A percentile compares a stretch with the other conserved stretches of the same genome.
phyloP scores from a whole-genome alignment of 1,139 yeast genomes.

The Kodamaea arcana region DNA sequence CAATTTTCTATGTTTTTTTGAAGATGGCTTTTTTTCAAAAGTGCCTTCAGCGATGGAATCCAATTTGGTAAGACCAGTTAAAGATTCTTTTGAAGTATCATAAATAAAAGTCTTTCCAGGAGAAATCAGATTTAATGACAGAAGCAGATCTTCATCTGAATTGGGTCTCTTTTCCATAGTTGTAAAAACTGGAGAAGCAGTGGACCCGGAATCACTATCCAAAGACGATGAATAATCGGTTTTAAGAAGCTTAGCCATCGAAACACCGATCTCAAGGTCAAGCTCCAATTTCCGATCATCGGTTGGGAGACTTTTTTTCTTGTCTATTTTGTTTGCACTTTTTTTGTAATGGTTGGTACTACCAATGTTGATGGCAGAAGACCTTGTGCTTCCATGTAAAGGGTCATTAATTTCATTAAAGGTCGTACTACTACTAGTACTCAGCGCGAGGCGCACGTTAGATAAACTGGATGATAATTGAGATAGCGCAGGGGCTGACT shows the following conservation, averaged over 20 bases:
- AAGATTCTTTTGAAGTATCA: constrained; percentile 10
- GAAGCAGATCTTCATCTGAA: constrained; percentile 37
- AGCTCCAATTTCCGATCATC: constrained; percentile 16
- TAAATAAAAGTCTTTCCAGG: constrained; percentile 12
- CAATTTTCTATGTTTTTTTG: constrained; percentile 13
- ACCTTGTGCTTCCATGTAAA: constrained; percentile 8
- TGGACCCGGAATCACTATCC: constrained; percentile 31
- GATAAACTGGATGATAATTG: constrained; percentile 14
- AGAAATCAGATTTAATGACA: constrained; percentile 29
- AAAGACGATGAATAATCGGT: constrained; percentile 28
- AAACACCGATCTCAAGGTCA: constrained; percentile 43
- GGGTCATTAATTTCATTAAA: constrained; percentile 7
- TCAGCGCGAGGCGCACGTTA: constrained; percentile 1
- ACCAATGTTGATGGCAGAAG: constrained; percentile 17
- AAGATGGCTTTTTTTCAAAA: constrained; percentile 6
- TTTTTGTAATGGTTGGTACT: constrained; percentile 8
- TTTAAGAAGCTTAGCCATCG: constrained; percentile 41
- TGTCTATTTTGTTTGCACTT: constrained; percentile 5
- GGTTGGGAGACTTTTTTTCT: background rate
- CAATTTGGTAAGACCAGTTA: constrained; percentile 20
- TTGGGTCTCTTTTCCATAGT: constrained; percentile 16
- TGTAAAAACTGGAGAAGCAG: constrained; percentile 38
- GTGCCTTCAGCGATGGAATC: constrained; percentile 42
- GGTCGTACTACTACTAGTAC: constrained; percentile 7
- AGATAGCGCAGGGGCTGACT: constrained; percentile 46